Evolutionary conservation across 208 protist species (phyloP), one percentile per base, ranked within the genome.

Genomic region (Crithidia mellificae): DNA sequence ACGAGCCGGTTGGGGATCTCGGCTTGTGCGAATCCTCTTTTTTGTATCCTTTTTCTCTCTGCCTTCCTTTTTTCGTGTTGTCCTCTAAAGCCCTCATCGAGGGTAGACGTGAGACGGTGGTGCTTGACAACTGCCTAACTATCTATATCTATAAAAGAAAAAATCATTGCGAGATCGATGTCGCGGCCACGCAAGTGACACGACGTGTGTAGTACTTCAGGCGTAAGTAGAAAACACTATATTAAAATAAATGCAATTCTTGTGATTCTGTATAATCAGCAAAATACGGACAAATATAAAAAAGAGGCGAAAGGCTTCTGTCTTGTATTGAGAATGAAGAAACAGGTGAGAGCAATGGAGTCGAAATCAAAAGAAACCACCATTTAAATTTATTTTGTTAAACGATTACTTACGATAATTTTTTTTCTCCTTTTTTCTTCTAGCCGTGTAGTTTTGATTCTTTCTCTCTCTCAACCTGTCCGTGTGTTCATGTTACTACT

Each of bases 1-100:
- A 38, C 11, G 5, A 11, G 34, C 34, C 34, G 11, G n/a, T n/a
- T 52, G 2, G 8, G 47, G 6, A 11, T 25, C 50, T 66, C 56
- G 47, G 44, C 20, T 52, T 22, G 61, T 59, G 57, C 19, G 41
- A 57, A 50, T 46, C 41, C 41, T 46, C 22, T 58, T 27, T 68
- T n/a, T 63, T 65, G 34, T 11, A 5, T 64, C 12, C 61, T 54
- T 54, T 47, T 55, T 61, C 9, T 54, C 17, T 29, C 20, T 55
- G 12, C 15, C 27, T 17, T 55, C 11, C 6, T 15, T 52, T 20
- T 36, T 5, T 4, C 24, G 24, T 52, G 47, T 46, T 46, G 41
- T 46, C 14, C 17, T 46, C 41, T 20, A 12, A 46, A 4, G n/a
- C 17, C 41, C 41, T 46, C 17, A 46, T 17, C 41, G 17, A 46